These are phyloP conservation scores for Taiozyma onychis DNA, from an alignment of 1,139 yeast species.

Conservation along the genomic window DNA sequence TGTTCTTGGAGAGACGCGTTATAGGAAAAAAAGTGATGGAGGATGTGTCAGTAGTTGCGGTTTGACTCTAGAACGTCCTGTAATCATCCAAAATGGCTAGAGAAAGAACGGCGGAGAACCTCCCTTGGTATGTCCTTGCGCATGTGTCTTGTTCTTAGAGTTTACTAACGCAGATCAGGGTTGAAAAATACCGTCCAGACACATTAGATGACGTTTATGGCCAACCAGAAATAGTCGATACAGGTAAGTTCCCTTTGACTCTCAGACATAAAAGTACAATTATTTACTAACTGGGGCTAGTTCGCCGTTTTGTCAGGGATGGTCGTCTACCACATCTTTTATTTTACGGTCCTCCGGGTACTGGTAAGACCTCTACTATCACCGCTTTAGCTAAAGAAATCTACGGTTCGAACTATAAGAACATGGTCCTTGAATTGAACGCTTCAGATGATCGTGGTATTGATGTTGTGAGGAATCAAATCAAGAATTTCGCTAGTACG, in stretches of 20 bases:
- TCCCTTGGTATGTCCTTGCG: slow-evolving; percentile 34
- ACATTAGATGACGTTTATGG: slow-evolving; percentile 85
- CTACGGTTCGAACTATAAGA: slow-evolving; percentile 78
- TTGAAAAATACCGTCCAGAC: slow-evolving; percentile 91
- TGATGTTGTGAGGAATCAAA: slow-evolving; percentile 87
- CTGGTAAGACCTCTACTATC: slow-evolving; percentile 94
- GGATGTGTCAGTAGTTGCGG: too few species aligned
- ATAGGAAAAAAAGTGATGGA: too few species aligned
- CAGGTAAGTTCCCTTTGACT: slow-evolving; percentile 25
- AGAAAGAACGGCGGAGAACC: slow-evolving; percentile 30
- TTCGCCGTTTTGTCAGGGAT: slow-evolving; percentile 75
- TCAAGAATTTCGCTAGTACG: slow-evolving; percentile 91
- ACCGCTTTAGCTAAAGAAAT: slow-evolving; percentile 86
- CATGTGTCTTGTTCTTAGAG: too few species aligned
- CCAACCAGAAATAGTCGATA: slow-evolving; percentile 78
- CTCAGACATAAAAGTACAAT: not conserved
- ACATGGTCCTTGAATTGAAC: slow-evolving; percentile 89
- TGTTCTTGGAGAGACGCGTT: not conserved
- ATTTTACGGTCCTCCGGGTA: slow-evolving; percentile 97
- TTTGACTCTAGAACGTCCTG: too few species aligned
- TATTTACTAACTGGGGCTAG: slow-evolving; percentile 26
- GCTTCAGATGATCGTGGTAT: slow-evolving; percentile 98
- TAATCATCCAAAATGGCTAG: slow-evolving; percentile 8
- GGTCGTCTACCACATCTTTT: slow-evolving; percentile 84
- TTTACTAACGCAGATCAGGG: slow-evolving; percentile 40